Base-by-base conservation (phyloP, 169 alveolate species). In the Theileria parva region DNA sequence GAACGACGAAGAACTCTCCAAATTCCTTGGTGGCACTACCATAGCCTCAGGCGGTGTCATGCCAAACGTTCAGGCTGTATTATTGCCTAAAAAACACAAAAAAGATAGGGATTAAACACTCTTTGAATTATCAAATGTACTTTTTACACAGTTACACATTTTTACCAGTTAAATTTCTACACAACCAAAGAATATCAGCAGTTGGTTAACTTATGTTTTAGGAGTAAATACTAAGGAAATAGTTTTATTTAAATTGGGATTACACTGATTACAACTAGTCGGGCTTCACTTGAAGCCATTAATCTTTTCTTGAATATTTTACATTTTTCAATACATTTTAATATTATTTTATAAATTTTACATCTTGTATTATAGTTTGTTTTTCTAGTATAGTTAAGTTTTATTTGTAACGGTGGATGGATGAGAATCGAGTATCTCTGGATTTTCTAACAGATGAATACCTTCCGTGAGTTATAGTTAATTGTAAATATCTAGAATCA, bases 21-120 rank as follows among this genome's bases (percentile, higher is more conserved):
- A 96, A 89, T 95, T 97, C 81, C 92, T 98, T 89, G 98, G 97
- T 25, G 98, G 98, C 76, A 95, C 98, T 70, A 97, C 99, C 85
- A 96, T 98, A 77, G 99, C 99, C 76, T 88, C 95, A 27, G 99
- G 99, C 75, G 99, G 99, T 87, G 99, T 97, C 66, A 85, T 96
- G 80, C 99, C 99, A 73, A 94, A 95, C 90, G 97, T 98, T 88
- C 98, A 97, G 85, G 95, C 97, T 75, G 96, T 95, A 67, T 94
- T 98, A 69, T 91, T 97, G 64, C 99, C 99, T 80, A 93, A 95
- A 86, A 96, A 96, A 83, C 57, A 59, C 74, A 74, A 84, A 87
- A 84, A 84, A 81, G 90, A 84, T 64, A 77, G 79, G 57, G 90
- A 84, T 28, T 55, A 55, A 27, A 50, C n/a, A 28, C 63, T 55